A percentile compares a stretch with the other conserved stretches of the same genome.
These are phyloP conservation scores for Chlorella sp. DNA, from an alignment of 139 green algal species.

Conservation along the genomic window DNA sequence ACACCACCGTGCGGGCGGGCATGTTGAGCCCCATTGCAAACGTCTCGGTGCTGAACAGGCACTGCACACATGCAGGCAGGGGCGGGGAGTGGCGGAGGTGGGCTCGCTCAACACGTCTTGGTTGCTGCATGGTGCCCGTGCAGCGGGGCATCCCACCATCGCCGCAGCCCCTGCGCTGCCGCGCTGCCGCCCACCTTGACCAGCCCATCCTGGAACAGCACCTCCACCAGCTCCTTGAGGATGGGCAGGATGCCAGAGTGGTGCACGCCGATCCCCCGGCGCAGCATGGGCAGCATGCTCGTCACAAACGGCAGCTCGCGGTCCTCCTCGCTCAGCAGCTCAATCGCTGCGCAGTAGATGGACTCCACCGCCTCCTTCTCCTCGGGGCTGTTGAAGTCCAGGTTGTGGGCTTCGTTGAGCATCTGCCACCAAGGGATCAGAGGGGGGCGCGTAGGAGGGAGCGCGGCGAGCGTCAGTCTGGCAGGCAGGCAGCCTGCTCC, in stretches of 20 bases:
- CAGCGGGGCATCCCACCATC: no score
- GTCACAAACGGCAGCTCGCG: constrained; percentile 73
- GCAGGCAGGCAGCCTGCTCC: no score
- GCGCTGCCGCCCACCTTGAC: constrained; percentile 49
- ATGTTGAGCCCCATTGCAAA: constrained; percentile 99
- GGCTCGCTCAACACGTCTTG: no score
- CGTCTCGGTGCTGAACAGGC: constrained; percentile 91
- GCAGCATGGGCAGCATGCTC: constrained; percentile 84
- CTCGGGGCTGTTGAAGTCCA: constrained; percentile 63
- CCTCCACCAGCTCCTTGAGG: constrained; percentile 96
- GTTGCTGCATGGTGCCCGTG: no score
- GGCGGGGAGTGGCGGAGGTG: not conserved
- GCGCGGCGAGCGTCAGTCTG: no score
- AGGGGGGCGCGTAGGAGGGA: no score
- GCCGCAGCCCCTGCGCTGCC: no score
- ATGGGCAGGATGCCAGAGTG: constrained; percentile 95
- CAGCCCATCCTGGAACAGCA: constrained; percentile 92
- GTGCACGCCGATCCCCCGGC: constrained; percentile 89
- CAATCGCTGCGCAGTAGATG: constrained; percentile 82
- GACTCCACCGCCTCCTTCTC: constrained; percentile 44
- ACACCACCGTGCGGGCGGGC: constrained; percentile 93
- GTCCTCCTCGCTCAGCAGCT: constrained; percentile 78
- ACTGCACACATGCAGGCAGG: constrained; percentile 30
- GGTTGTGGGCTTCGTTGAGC: constrained; percentile 11
- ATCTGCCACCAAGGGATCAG: no score